These are phyloP conservation scores for Scedosporium apiospermum DNA, from an alignment of 2,329 filamentous ascomycete genomes.

Conservation along the genomic window DNA sequence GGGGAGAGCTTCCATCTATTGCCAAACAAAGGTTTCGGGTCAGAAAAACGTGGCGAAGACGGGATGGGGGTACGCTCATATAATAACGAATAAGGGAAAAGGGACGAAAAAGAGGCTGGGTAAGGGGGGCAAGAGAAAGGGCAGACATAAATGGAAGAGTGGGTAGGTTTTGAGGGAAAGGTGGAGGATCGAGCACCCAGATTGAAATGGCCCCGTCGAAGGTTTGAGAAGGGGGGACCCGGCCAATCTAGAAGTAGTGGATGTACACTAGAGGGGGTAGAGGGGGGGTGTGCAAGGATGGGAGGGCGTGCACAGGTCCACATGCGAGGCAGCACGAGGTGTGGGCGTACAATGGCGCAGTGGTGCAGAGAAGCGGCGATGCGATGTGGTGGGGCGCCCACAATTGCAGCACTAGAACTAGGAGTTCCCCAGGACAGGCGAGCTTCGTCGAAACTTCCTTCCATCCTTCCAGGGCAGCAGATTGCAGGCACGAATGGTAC, in stretches of 20 bases:
- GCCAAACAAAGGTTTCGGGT: background rate
- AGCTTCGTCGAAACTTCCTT: background rate
- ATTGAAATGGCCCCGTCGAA: background rate
- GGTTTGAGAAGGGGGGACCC: background rate
- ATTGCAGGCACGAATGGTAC: background rate
- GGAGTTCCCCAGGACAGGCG: background rate
- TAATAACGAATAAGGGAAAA: constrained; percentile 4
- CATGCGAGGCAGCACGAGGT: background rate
- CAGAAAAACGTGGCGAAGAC: constrained; percentile 7
- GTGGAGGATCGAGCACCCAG: constrained; percentile 7
- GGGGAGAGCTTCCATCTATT: constrained; percentile 6
- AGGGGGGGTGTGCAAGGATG: background rate
- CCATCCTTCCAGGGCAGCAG: background rate
- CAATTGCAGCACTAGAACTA: background rate
- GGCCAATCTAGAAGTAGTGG: background rate
- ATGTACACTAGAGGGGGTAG: background rate
- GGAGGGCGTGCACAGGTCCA: background rate
- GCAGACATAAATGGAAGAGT: background rate
- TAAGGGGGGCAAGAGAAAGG: background rate
- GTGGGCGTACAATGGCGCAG: background rate
- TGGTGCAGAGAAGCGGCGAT: background rate
- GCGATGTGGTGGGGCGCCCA: background rate
- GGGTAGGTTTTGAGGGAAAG: background rate
- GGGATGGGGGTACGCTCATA: constrained; percentile 3
- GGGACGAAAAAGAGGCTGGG: background rate